These are phyloP conservation scores for Fusarium buxicola DNA, from an alignment of 2,329 filamentous ascomycete species.

Conservation along the genomic window DNA sequence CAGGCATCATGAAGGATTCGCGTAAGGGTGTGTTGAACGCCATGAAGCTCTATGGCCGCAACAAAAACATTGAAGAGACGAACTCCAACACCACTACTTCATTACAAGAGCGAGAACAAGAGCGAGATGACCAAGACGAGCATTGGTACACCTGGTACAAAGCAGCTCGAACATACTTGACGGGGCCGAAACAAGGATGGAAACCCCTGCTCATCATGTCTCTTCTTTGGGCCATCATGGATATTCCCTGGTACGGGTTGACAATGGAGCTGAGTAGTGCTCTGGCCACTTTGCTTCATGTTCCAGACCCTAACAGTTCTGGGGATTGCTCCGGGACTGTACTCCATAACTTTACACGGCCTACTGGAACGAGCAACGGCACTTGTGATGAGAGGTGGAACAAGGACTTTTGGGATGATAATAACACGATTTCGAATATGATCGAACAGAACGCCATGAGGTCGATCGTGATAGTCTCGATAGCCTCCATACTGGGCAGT, in stretches of 20 bases:
- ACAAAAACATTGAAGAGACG: not conserved
- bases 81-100: not conserved
- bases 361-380: not conserved
- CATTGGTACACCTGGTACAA: slow-evolving; percentile 10
- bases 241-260: slow-evolving; percentile 23
- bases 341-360: not conserved
- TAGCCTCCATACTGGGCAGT: slow-evolving; percentile 3
- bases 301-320: not conserved
- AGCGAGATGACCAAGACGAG: not conserved
- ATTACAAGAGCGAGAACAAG: not conserved
- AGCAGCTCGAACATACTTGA: slow-evolving; percentile 6
- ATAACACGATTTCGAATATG: slow-evolving; percentile 4
- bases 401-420: slow-evolving; percentile 7
- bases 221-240: slow-evolving; percentile 27
- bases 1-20: slow-evolving; percentile 9
- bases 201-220: slow-evolving; percentile 9
- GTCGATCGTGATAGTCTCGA: slow-evolving; percentile 1
- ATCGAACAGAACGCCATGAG: slow-evolving; percentile 11
- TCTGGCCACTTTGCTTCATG: slow-evolving; percentile 18
- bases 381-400: slow-evolving; percentile 8
- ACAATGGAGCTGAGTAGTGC: slow-evolving; percentile 22
- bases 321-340: not conserved
- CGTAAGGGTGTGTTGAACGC: slow-evolving; percentile 4
- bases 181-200: slow-evolving; percentile 16
- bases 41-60: slow-evolving; percentile 2